These are phyloP conservation scores for Bacidia gigantensis DNA, from an alignment of 495 filamentous ascomycete genomes.

Conservation along the genomic window DNA sequence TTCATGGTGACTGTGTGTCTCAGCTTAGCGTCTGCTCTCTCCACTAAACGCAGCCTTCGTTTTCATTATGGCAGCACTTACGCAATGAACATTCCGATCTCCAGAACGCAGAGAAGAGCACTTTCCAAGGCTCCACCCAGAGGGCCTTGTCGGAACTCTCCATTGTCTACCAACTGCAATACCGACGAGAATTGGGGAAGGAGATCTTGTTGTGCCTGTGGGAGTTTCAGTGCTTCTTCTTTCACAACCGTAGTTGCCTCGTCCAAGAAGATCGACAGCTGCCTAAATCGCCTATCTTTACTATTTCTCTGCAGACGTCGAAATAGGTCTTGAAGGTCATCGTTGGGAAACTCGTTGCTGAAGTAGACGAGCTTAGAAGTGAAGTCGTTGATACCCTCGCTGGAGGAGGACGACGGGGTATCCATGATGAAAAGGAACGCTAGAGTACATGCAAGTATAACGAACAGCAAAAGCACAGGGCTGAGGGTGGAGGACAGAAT, in stretches of 20 bases:
- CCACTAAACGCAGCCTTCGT: not conserved
- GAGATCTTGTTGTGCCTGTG: constrained; percentile 15
- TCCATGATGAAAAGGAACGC: not conserved
- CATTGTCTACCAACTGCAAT: constrained; percentile 21
- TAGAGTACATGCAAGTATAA: not conserved
- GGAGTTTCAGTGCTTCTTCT: constrained; percentile 25
- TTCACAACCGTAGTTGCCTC: constrained; percentile 23
- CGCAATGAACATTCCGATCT: constrained; percentile 5
- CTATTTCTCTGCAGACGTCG: constrained; percentile 27
- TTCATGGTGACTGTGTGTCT: constrained; percentile 4
- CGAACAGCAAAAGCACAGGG: not conserved
- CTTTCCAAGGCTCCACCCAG: constrained; percentile 4
- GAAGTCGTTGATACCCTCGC: not conserved
- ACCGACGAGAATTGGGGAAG: constrained; percentile 29
- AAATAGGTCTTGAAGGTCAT: constrained; percentile 28
- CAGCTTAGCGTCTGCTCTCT: not conserved
- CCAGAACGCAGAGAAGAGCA: constrained; percentile 2
- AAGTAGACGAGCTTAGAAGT: constrained; percentile 25
- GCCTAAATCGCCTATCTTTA: constrained; percentile 24
- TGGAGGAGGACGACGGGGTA: not conserved
- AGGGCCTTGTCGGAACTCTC: constrained; percentile 20
- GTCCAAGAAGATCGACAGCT: constrained; percentile 27
- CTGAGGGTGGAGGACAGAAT: not conserved
- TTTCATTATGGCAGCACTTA: not conserved
- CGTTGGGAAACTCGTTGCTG: constrained; percentile 30